These are phyloP conservation scores for Chalciporus sp. DNA, from an alignment of 1,284 basidiomycete species.

Conservation along the genomic window DNA sequence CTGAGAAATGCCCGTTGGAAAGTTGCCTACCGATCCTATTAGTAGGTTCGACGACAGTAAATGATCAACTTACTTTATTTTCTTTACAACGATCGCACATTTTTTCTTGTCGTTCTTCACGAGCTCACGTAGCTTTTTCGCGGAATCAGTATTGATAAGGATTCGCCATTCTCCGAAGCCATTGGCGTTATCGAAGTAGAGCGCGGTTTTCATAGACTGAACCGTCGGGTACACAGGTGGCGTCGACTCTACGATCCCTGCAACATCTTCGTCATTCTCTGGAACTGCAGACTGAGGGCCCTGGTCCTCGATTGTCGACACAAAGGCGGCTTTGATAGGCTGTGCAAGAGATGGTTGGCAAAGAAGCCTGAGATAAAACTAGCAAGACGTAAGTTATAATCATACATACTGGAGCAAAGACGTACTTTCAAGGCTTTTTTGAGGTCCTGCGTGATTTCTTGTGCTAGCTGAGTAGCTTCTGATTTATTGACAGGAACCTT, in stretches of 20 bases:
- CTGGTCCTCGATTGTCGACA: neutral
- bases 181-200: constrained; percentile 53
- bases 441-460: constrained; percentile 25
- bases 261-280: neutral
- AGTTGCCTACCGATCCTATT: constrained; percentile 48
- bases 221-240: constrained; percentile 44
- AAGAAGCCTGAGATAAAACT: constrained; percentile 31
- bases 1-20: constrained; percentile 67
- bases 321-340: constrained; percentile 16
- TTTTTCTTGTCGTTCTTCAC: constrained; percentile 43
- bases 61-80: constrained; percentile 50
- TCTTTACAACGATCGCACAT: constrained; percentile 55
- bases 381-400: neutral
- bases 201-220: constrained; percentile 49
- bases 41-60: constrained; percentile 1
- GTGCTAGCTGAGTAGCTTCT: constrained; percentile 24
- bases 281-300: neutral
- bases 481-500: constrained; percentile 27
- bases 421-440: constrained; percentile 35
- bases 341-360: constrained; percentile 17
- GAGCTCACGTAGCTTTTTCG: constrained; percentile 44
- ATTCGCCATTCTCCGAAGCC: constrained; percentile 59
- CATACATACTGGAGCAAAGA: neutral
- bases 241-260: constrained; percentile 2
- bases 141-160: constrained; percentile 48